Base-by-base conservation (phyloP, 495 filamentous ascomycete species). In the Hyaloscypha hepaticicola region DNA sequence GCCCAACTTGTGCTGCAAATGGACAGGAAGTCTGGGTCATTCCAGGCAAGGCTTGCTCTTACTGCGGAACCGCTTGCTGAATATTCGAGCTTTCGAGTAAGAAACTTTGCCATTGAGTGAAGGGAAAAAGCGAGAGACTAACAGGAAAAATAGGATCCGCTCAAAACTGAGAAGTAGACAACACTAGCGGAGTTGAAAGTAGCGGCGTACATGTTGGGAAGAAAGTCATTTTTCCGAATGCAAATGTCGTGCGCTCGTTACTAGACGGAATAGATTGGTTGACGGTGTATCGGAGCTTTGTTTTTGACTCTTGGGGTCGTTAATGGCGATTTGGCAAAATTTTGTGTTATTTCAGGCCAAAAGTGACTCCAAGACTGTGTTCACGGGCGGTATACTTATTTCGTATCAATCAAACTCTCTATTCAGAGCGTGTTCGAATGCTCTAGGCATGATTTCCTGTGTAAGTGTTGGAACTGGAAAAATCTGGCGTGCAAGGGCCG, bases 11-110 rank as follows among this genome's bases (percentile, higher is more conserved):
- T 53, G 72, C 74, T 45, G 73, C 70, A 22, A 80, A 80, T 48
- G 80, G 80, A 38, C 67, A 75, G 28, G 80, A 82, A 41, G 75
- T 80, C 49, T 83, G 80, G 80, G 79, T 83, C 51, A 74, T 81
- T 41, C 79, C 79, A 2, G 79, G 80, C 45, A 70, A 75, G 41
- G 69, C 74, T 22, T 83, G 80, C 58, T 72, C 72, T 12, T 74
- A 77, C 57, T 83, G 80, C 69, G 73, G 78, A 28, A 81, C 79
- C 27, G 55, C 28, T 22, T 72, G 70, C 50, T 71, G 66, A 53
- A 2, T 26, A 53, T 45, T 19, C 11, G 16, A 45, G n/a, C n/a
- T 19, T 45, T 16, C 3, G 0, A 19, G 38, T 45, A 45, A 16
- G 38, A 45, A 14, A 3, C 38, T 16, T 19, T 4, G 38, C n/a